Percentiles rank a stretch among this genome's conserved stretches.
Conservation (phyloP, 805 yeast genomes). For the Starmerella khaoyaiensis region DNA sequence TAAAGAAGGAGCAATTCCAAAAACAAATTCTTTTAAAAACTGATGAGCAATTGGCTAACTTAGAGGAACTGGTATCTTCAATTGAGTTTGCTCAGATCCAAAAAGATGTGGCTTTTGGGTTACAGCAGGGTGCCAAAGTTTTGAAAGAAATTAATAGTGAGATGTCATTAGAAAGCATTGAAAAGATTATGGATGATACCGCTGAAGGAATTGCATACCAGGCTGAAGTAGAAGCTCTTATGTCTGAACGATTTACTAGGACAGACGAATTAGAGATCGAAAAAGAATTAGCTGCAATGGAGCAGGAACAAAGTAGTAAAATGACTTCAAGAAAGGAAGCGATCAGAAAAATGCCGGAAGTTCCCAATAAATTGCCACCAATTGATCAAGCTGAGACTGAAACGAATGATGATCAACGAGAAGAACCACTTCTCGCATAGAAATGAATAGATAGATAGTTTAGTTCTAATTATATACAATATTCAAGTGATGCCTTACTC, state of each 20-base stretch:
- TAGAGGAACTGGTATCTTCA: constrained; percentile 50
- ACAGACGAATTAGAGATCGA: constrained; percentile 28
- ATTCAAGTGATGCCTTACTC: too few relatives aligned
- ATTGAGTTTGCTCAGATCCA: constrained; percentile 87
- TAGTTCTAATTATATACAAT: too few relatives aligned
- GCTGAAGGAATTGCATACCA: constrained; percentile 73
- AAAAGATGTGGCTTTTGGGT: constrained; percentile 66
- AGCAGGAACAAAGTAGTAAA: constrained; percentile 5
- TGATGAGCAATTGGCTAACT: constrained; percentile 59
- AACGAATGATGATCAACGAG: too few relatives aligned
- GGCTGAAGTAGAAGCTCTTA: constrained; percentile 34
- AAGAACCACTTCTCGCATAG: too few relatives aligned
- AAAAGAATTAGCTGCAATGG: constrained; percentile 19
- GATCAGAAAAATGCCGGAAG: too few relatives aligned
- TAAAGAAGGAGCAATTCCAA: constrained; percentile 73
- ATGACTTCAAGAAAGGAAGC: neutral
- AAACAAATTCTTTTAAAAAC: constrained; percentile 56
- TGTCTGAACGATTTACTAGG: constrained; percentile 29
- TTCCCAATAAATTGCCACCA: too few relatives aligned
- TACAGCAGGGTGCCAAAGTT: constrained; percentile 67
- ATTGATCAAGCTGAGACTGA: too few relatives aligned
- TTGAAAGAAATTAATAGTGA: constrained; percentile 66
- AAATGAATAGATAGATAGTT: too few relatives aligned
- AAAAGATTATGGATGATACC: constrained; percentile 66
- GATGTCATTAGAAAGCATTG: constrained; percentile 66